Evolutionary conservation across 352 stramenopile genomes (phyloP).

Genomic region (Phytophthora capsici): DNA sequence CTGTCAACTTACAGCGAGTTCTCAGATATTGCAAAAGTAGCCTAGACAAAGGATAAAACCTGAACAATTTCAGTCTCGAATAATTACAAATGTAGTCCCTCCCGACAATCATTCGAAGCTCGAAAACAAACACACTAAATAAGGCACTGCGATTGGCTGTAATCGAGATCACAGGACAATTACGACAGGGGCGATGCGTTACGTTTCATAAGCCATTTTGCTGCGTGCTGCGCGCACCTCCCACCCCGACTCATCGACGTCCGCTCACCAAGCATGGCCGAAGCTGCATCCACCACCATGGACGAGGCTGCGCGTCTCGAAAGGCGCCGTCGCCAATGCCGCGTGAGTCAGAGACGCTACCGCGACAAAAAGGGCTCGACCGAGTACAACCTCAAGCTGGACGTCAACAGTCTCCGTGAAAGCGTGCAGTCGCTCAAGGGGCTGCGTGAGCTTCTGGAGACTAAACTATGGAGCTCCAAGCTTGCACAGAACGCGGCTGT

Average conservation of each 20-base stretch:
- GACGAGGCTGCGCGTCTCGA: slow-evolving; percentile 42
- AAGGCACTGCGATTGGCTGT: no score
- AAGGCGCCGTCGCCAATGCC: slow-evolving; percentile 67
- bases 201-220: slow-evolving; percentile 23
- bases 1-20: not conserved
- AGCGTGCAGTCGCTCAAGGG: slow-evolving; percentile 62
- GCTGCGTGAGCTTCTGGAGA: slow-evolving; percentile 50
- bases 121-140: no score
- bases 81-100: not conserved
- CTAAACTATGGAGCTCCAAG: slow-evolving; percentile 58
- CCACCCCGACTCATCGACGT: not conserved
- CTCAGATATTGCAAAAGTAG: not conserved
- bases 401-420: slow-evolving; percentile 70
- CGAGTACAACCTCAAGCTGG: slow-evolving; percentile 74
- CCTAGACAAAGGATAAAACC: not conserved
- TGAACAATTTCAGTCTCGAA: no score
- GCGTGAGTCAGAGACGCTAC: slow-evolving; percentile 78
- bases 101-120: slow-evolving; percentile 1
- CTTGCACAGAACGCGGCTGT: slow-evolving; percentile 45
- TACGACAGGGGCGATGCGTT: no score
- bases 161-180: no score
- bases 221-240: not conserved
- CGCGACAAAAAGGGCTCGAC: slow-evolving; percentile 72
- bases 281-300: not conserved
- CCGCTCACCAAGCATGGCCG: slow-evolving; percentile 8